Conservation (phyloP, 257 asterid species). For the Salvia rosmarinus region DNA sequence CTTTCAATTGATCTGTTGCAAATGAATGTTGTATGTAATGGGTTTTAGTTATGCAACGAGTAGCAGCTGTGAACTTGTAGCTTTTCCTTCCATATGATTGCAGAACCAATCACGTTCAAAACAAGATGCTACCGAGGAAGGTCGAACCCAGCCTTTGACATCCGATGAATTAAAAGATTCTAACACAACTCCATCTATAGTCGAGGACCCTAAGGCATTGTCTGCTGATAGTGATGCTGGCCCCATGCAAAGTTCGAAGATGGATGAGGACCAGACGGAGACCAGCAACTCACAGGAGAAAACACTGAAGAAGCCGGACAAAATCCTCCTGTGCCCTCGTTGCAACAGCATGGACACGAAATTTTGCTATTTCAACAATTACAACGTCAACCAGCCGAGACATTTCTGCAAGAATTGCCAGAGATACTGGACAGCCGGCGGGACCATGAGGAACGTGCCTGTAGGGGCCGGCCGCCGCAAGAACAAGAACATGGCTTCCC, state of each 20-base stretch:
- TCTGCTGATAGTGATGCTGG: constrained; percentile 41
- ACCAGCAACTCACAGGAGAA: constrained; percentile 40
- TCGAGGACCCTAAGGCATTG: constrained; percentile 22
- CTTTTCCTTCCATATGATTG: constrained; percentile 22
- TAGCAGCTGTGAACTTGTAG: constrained; percentile 7
- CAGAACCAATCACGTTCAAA: constrained; percentile 40
- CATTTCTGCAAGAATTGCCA: constrained; percentile 58
- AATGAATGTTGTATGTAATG: not conserved
- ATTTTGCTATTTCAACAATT: constrained; percentile 54
- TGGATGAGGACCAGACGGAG: constrained; percentile 32
- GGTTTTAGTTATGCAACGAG: not conserved
- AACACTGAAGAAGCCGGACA: constrained; percentile 51
- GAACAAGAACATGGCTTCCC: constrained; percentile 41
- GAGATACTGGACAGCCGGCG: constrained; percentile 61
- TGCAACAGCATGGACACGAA: constrained; percentile 57
- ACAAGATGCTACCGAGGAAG: constrained; percentile 37
- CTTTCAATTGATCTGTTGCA: not conserved
- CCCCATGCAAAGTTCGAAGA: constrained; percentile 32
- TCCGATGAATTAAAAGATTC: constrained; percentile 41
- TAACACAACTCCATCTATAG: constrained; percentile 24
- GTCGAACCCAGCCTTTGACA: constrained; percentile 36
- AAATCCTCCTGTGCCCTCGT: constrained; percentile 54
- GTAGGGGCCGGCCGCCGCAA: constrained; percentile 59
- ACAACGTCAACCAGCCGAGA: constrained; percentile 53
- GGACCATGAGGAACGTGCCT: constrained; percentile 55